Base-by-base conservation (phyloP, 1,284 basidiomycete species). In the Ganoderma sinense region DNA sequence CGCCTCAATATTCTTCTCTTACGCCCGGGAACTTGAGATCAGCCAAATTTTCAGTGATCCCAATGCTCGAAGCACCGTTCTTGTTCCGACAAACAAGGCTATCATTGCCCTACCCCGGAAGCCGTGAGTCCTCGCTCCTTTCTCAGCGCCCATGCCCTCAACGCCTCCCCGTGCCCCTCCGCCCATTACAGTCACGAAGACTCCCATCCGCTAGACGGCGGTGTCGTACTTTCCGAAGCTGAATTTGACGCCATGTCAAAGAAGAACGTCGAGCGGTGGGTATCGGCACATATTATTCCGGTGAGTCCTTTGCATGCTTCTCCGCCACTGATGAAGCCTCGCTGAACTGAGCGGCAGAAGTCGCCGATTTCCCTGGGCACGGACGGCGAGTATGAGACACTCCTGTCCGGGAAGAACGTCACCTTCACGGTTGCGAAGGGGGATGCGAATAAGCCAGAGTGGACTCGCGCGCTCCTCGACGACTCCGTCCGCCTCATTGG, bases 51-150 rank as follows among this genome's bases (percentile, higher is more conserved):
- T 94, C 66, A 78, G 78, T 14, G 82, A 86, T 40, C 58, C 74
- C 8, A 74, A 75, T 58, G 74, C 76, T 1, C 81, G 81, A n/a
- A 78, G 82, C 67, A 93, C 92, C 0, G 65, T 94, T 16, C 84
- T 95, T 60, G 92, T 89, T 13, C 93, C 93, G 1, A 91, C 89
- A 20, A 94, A 95, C 79, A 92, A 91, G 80, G 94, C 93, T 6
- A 87, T 95, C n/a, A 91, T 94, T 87, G 88, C 89, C 4, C 82
- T 94, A 45, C 79, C 87, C 2, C 82, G 88, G 74, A 94, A 94
- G 80, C 94, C 94, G 90, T 94, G 80, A 80, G 90, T 84, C 23
- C 14, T 43, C 29, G 66, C 29, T 18, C 51, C 10, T 41, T 41
- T 59, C 56, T 59, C 53, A 23, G 45, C 31, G 16, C 26, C 51